A percentile compares a stretch with the other conserved stretches of the same genome.
Conservation (phyloP, 2,329 filamentous ascomycete species). For the Pseudogymnoascus sp. region DNA sequence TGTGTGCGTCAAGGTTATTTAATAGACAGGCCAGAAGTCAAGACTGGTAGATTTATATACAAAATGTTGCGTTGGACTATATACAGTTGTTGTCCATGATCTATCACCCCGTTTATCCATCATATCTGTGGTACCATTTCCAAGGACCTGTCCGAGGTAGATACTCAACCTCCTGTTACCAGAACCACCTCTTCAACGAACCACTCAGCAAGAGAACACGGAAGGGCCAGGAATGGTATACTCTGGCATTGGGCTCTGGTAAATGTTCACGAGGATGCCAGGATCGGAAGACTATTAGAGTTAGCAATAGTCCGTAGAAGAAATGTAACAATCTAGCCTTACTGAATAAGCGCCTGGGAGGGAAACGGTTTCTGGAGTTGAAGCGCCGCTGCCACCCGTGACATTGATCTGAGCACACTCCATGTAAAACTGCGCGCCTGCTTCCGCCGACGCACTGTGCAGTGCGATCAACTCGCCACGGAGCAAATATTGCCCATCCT, state of each 20-base stretch:
- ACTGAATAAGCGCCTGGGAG: slow-evolving; percentile 23
- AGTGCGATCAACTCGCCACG: slow-evolving; percentile 55
- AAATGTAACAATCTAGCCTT: background rate
- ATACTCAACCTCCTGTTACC: background rate
- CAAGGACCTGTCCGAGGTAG: background rate
- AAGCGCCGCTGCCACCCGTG: slow-evolving; percentile 30
- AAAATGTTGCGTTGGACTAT: background rate
- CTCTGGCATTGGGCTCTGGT: slow-evolving; percentile 32
- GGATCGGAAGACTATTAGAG: slow-evolving; percentile 32
- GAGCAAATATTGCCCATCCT: slow-evolving; percentile 50
- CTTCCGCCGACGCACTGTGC: slow-evolving; percentile 35
- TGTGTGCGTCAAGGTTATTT: background rate
- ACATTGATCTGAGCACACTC: slow-evolving; percentile 43
- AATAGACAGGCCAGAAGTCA: no score
- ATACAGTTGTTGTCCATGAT: background rate
- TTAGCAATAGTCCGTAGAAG: background rate
- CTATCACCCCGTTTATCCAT: background rate
- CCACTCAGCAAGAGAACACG: slow-evolving; percentile 23
- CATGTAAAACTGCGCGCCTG: slow-evolving; percentile 44
- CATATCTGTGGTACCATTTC: background rate
- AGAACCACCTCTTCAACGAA: background rate
- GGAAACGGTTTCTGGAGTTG: slow-evolving; percentile 19
- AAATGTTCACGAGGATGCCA: slow-evolving; percentile 29
- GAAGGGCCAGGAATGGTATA: slow-evolving; percentile 37
- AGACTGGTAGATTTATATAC: background rate